phyloP scores from a whole-genome alignment of 2,329 filamentous ascomycete species.

The Parascedosporium putredinis region DNA sequence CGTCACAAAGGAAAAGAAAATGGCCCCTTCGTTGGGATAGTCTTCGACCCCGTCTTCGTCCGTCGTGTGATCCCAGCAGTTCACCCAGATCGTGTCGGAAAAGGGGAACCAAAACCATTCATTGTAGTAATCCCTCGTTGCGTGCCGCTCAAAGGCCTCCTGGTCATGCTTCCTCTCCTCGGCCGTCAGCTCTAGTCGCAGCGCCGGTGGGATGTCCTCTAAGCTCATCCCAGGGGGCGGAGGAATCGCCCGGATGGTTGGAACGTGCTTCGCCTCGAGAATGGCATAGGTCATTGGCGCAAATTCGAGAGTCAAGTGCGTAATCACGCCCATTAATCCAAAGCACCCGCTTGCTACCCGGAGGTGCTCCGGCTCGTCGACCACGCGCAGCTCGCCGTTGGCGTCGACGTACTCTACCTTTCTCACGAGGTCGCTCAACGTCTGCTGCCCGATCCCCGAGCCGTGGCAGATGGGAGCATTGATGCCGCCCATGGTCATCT shows the following conservation, averaged over 20 bases:
- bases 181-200: slow-evolving; percentile 21
- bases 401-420: slow-evolving; percentile 36
- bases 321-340: slow-evolving; percentile 36
- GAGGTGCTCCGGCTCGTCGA: slow-evolving; percentile 27
- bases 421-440: slow-evolving; percentile 33
- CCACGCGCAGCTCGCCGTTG: slow-evolving; percentile 28
- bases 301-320: slow-evolving; percentile 36
- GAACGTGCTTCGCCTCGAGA: slow-evolving; percentile 31
- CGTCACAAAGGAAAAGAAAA: slow-evolving; percentile 22
- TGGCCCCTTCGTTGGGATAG: slow-evolving; percentile 23
- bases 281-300: slow-evolving; percentile 35
- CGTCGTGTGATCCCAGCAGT: slow-evolving; percentile 30
- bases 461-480: slow-evolving; percentile 37
- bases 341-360: slow-evolving; percentile 33
- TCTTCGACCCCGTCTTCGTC: slow-evolving; percentile 21
- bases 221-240: slow-evolving; percentile 22
- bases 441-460: slow-evolving; percentile 30
- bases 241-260: slow-evolving; percentile 30
- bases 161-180: slow-evolving; percentile 23
- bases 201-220: slow-evolving; percentile 25
- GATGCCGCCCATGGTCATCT: slow-evolving; percentile 35
- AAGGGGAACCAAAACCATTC: slow-evolving; percentile 43
- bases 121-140: slow-evolving; percentile 30
- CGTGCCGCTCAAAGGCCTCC: slow-evolving; percentile 25
- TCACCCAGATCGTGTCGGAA: slow-evolving; percentile 32